Percentiles rank a stretch among this genome's conserved stretches.
phyloP scores from a whole-genome alignment of 2,329 filamentous ascomycete species.

The Fusarium brachygibbosum region DNA sequence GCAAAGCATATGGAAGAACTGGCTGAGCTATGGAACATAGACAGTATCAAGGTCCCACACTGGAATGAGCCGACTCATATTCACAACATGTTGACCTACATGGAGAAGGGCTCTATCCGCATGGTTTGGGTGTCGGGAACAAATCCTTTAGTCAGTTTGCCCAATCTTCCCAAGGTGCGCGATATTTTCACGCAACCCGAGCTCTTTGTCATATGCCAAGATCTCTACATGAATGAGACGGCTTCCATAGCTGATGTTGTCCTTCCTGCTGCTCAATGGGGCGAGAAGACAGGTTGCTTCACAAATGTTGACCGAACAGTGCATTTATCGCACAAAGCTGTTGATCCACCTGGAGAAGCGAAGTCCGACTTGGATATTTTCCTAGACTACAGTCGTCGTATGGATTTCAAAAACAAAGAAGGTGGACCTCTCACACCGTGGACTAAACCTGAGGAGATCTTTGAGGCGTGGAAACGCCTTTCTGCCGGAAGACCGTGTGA shows the following conservation, averaged over 20 bases:
- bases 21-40: background rate
- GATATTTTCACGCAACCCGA: background rate
- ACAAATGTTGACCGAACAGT: background rate
- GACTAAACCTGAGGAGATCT: background rate
- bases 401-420: background rate
- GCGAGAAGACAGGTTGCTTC: background rate
- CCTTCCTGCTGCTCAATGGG: background rate
- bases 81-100: background rate
- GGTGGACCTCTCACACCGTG: background rate
- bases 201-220: background rate
- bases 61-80: conserved; percentile 4
- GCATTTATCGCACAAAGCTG: background rate
- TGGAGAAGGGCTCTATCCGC: conserved; percentile 1
- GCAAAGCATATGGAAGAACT: background rate
- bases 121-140: background rate
- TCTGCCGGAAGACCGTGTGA: background rate
- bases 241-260: background rate
- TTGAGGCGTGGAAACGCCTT: background rate
- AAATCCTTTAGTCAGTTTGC: background rate
- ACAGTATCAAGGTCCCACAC: background rate
- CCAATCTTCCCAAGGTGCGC: background rate
- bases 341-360: background rate
- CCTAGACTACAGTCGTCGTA: background rate
- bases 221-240: background rate
- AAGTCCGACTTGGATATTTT: conserved; percentile 1